These are phyloP conservation scores for Pichia exigua DNA, from an alignment of 805 yeast genomes.

Conservation along the genomic window DNA sequence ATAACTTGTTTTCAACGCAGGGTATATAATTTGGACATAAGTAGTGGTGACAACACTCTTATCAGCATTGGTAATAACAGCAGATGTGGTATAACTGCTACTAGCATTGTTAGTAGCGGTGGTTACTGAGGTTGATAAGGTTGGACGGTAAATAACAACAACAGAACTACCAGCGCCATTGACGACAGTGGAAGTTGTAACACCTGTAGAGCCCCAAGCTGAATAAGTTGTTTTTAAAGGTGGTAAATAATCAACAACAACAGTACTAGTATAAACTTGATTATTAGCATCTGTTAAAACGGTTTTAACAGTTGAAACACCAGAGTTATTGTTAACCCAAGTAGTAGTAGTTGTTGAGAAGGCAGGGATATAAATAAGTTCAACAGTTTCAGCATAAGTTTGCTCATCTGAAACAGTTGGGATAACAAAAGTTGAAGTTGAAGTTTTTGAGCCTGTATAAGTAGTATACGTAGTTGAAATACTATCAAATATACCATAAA, in stretches of 20 bases:
- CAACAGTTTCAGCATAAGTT: background rate
- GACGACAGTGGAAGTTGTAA: background rate
- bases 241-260: background rate
- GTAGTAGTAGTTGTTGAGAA: conserved; percentile 1
- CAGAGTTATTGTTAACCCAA: background rate
- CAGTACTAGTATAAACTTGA: background rate
- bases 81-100: background rate
- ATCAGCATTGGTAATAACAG: background rate
- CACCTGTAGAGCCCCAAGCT: background rate
- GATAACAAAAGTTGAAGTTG: background rate
- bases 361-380: conserved; percentile 1
- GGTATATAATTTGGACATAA: background rate
- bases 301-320: background rate
- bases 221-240: background rate
- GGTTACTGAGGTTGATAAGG: background rate
- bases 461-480: background rate
- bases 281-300: background rate
- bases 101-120: background rate
- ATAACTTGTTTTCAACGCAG: conserved; percentile 1
- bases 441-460: background rate
- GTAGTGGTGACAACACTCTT: background rate
- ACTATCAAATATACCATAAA: background rate
- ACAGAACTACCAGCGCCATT: background rate
- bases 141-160: conserved; percentile 4
- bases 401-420: background rate